A percentile compares a stretch with the other conserved stretches of the same genome.
These are phyloP conservation scores for Pestalotiopsis sp. DNA, from an alignment of 2,329 filamentous ascomycete species.

Conservation along the genomic window DNA sequence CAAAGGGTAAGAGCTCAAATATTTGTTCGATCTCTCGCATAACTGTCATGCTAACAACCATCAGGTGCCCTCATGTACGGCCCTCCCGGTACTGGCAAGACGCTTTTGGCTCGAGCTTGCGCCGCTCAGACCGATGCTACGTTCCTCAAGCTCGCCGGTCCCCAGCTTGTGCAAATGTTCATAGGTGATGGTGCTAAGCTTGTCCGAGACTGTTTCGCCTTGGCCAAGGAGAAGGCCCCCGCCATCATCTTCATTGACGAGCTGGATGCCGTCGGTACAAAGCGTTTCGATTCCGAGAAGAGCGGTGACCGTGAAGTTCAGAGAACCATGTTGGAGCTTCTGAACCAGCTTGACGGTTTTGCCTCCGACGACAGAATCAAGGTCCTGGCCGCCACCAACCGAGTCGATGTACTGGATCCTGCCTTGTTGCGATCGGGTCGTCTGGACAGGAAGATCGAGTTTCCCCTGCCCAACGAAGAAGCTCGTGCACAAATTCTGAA, in stretches of 20 bases:
- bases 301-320: slow-evolving; percentile 97
- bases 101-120: slow-evolving; percentile 89
- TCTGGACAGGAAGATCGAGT: slow-evolving; percentile 96
- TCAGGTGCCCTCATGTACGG: slow-evolving; percentile 97
- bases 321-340: slow-evolving; percentile 96
- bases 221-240: slow-evolving; percentile 98
- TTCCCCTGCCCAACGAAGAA: slow-evolving; percentile 96
- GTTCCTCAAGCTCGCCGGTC: slow-evolving; percentile 96
- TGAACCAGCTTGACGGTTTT: slow-evolving; percentile 98
- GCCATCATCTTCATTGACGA: slow-evolving; percentile 99
- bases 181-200: slow-evolving; percentile 98
- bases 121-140: slow-evolving; percentile 98
- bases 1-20: slow-evolving; percentile 72
- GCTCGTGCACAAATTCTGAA: slow-evolving; percentile 94
- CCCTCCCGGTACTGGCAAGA: slow-evolving; percentile 87
- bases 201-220: slow-evolving; percentile 93
- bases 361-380: slow-evolving; percentile 97
- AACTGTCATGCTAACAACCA: slow-evolving; percentile 17
- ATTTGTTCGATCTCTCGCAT: neutral
- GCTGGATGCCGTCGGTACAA: slow-evolving; percentile 95
- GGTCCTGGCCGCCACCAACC: slow-evolving; percentile 91
- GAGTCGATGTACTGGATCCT: slow-evolving; percentile 90
- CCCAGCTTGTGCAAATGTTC: slow-evolving; percentile 99
- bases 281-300: slow-evolving; percentile 98
- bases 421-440: slow-evolving; percentile 89